Base-by-base conservation (phyloP, 2,329 filamentous ascomycete species). In the Diplodia scrobiculata region DNA sequence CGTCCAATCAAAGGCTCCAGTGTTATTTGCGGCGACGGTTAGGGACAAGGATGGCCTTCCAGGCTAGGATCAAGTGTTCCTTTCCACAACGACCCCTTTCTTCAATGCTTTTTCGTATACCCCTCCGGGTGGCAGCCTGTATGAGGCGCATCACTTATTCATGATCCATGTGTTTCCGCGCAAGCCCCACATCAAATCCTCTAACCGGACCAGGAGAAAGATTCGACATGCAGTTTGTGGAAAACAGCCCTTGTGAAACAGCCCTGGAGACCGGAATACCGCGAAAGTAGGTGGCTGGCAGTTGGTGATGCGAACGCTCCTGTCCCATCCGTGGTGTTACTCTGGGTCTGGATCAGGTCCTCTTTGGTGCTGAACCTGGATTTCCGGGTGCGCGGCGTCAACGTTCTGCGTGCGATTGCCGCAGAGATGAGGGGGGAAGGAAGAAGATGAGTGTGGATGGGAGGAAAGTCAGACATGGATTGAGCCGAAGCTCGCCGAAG, bases 291-390 rank as follows among this genome's bases (percentile, higher is more conserved):
- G 34, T 3, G 9, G 34, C 34, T 13, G 25, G 25, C 25, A 25
- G 25, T 25, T 25, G 25, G 25, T 25, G 9, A 36, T 10, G 2
- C 3, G 34, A 36, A 34, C 9, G 32, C 32, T 34, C 10, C 9
- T 36, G 9, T 7, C 9, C 75, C 69, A 34, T 77, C 75, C 1
- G 77, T 82, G 58, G 79, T 74, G n/a, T 72, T 9, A 32, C 29
- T 5, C 29, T 32, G 29, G 29, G 29, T 9, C 29, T 32, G 29
- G 5, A 32, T 2, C 29, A 32, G 29, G 29, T 32, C 7, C 25
- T 32, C 29, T 32, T 9, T 32, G 29, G 29, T 32, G 29, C 7
- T 32, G 29, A 7, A 32, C 29, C 7, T 2, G 29, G 7, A 32
- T 32, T 7, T 32, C 29, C 6, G 2, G 25, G 25, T 25, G 25